Conservation (phyloP, 2,329 filamentous ascomycete genomes). For the Fusarium globosum region DNA sequence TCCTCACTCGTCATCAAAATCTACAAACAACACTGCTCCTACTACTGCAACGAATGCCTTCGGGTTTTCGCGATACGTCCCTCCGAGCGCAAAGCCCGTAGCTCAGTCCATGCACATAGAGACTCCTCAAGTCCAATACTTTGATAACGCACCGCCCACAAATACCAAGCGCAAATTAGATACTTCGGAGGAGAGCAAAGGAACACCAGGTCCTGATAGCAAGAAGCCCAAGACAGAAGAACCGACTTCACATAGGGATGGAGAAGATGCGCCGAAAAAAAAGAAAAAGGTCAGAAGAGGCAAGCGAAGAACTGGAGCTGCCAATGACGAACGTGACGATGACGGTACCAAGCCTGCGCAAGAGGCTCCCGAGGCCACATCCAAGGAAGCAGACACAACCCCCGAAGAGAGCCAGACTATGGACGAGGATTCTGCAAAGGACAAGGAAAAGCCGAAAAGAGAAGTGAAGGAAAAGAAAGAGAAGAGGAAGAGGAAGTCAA, state of each 20-base stretch:
- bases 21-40: not conserved
- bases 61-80: constrained; percentile 56
- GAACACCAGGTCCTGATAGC: constrained; percentile 45
- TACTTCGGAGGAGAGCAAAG: constrained; percentile 43
- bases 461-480: constrained; percentile 22
- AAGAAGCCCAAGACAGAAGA: constrained; percentile 50
- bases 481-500: constrained; percentile 19
- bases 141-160: constrained; percentile 46
- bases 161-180: constrained; percentile 54
- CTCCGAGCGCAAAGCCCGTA: constrained; percentile 45
- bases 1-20: not conserved
- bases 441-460: constrained; percentile 34
- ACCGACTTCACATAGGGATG: constrained; percentile 9
- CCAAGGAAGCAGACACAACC: constrained; percentile 47
- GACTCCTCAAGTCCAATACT: constrained; percentile 38
- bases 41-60: constrained; percentile 35
- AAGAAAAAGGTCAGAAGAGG: constrained; percentile 43
- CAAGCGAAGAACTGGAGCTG: constrained; percentile 33
- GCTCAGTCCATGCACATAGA: constrained; percentile 8
- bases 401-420: constrained; percentile 44
- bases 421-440: constrained; percentile 44
- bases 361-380: constrained; percentile 28
- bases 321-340: constrained; percentile 14
- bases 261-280: constrained; percentile 37
- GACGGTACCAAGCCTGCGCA: constrained; percentile 26